Percentiles rank a stretch among this genome's conserved stretches.
phyloP scores from a whole-genome alignment of 2,329 filamentous ascomycete species.

The Hymenotorrendiella dingleyae region DNA sequence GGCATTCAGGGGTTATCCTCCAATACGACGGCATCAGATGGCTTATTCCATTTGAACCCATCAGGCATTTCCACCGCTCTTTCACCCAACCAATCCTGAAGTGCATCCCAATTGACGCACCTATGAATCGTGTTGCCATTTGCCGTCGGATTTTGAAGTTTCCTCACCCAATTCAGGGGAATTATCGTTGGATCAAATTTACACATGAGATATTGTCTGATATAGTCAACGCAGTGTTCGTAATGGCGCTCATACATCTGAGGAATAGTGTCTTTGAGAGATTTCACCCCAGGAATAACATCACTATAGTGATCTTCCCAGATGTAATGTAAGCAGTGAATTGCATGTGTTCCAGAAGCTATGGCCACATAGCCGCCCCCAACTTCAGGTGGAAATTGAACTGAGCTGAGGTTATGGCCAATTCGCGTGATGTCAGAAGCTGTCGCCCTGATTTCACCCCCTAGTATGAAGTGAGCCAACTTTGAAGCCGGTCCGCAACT shows the following conservation, averaged over 20 bases:
- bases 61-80: slow-evolving; percentile 6
- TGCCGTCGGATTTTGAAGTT: neutral
- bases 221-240: slow-evolving; percentile 8
- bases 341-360: slow-evolving; percentile 3
- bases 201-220: slow-evolving; percentile 2
- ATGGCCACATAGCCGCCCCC: slow-evolving; percentile 6
- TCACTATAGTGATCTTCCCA: slow-evolving; percentile 7
- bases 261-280: neutral
- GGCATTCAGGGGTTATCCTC: neutral
- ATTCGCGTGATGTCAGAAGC: neutral
- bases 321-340: slow-evolving; percentile 7
- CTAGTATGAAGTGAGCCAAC: too few species aligned
- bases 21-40: neutral
- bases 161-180: neutral
- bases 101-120: slow-evolving; percentile 5
- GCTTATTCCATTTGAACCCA: slow-evolving; percentile 3
- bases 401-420: neutral
- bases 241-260: slow-evolving; percentile 6
- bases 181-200: neutral
- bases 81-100: slow-evolving; percentile 5
- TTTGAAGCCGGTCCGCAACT: too few species aligned
- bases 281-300: neutral
- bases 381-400: slow-evolving; percentile 31
- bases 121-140: slow-evolving; percentile 1
- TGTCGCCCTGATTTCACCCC: neutral